Evolutionary conservation across 441 rosid genomes (phyloP), one percentile per base, ranked within the genome.

Genomic region (Breynia disticha): DNA sequence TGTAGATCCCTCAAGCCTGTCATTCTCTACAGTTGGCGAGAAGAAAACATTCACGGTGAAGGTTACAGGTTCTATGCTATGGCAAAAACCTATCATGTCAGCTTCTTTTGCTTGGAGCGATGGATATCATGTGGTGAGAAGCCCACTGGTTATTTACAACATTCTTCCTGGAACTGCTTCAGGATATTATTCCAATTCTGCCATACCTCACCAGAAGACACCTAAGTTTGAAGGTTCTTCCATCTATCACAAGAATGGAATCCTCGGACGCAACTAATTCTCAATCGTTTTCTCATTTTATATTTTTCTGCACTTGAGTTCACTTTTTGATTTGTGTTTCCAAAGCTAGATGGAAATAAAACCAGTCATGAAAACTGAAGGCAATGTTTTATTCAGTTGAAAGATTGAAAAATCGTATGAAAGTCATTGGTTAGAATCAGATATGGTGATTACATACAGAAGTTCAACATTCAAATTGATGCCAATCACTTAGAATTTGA

Each of bases 71-170:
- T 55, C 76, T 5, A 56, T 19, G 21, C 55, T 76, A 14, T 21
- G 60, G 0, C 71, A 63, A 15, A 71, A 72, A 17, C 56, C 71
- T 15, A 79, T 79, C 57, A 70, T 64, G 19, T 84, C 83, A 19
- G 93, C 95, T 16, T 68, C 85, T 13, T 78, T 86, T 14, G 69
- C 75, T 3, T 84, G 90, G 93, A 73, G 73, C 1, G 76, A 72
- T 22, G 79, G 71, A 7, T 70, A 68, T 60, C 65, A 81, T 50
- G 70, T 49, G 12, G 95, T 81, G 59, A 73, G 90, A 48, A 83
- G 76, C 54, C 93, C 85, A 18, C 60, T 80, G 51, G 83, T 71
- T 10, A 65, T 85, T 47, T 78, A 70, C 50, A 75, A 54, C 28
- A 45, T 69, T 42, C 46, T 78, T 8, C 68, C 71, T 8, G 64